These are phyloP conservation scores for Epichloe sibirici DNA, from an alignment of 2,329 filamentous ascomycete genomes.

Conservation along the genomic window DNA sequence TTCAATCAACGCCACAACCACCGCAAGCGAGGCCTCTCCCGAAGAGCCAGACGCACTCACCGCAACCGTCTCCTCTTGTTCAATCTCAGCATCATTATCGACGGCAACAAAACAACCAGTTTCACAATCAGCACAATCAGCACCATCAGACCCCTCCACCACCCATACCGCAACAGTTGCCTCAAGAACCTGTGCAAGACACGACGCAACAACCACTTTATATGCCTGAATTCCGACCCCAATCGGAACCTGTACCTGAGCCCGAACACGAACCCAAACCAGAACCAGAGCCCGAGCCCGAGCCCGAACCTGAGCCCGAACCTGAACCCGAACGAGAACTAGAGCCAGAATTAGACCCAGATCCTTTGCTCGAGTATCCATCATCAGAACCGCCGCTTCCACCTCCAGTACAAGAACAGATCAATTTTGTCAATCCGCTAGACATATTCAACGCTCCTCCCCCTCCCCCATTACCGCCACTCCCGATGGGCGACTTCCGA, in stretches of 20 bases:
- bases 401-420: slow-evolving; percentile 6
- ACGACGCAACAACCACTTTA: neutral
- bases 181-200: slow-evolving; percentile 3
- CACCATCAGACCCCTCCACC: slow-evolving; percentile 6
- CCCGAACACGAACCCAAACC: neutral
- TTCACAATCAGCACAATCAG: neutral
- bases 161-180: slow-evolving; percentile 2
- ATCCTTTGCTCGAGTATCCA: neutral
- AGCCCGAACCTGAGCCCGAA: neutral
- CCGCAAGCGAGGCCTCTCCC: slow-evolving; percentile 3
- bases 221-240: neutral
- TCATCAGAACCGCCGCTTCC: neutral
- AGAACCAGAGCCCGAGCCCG: neutral
- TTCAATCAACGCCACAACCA: slow-evolving; percentile 9
- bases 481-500: slow-evolving; percentile 12
- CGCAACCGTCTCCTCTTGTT: slow-evolving; percentile 10
- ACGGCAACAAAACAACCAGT: neutral
- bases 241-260: neutral
- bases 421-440: slow-evolving; percentile 26
- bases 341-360: neutral
- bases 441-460: slow-evolving; percentile 24
- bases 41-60: slow-evolving; percentile 15
- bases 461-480: slow-evolving; percentile 14
- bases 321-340: neutral
- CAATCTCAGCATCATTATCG: slow-evolving; percentile 4